phyloP scores from a whole-genome alignment of 306 rosid species.

The Mimosa bimucronata region DNA sequence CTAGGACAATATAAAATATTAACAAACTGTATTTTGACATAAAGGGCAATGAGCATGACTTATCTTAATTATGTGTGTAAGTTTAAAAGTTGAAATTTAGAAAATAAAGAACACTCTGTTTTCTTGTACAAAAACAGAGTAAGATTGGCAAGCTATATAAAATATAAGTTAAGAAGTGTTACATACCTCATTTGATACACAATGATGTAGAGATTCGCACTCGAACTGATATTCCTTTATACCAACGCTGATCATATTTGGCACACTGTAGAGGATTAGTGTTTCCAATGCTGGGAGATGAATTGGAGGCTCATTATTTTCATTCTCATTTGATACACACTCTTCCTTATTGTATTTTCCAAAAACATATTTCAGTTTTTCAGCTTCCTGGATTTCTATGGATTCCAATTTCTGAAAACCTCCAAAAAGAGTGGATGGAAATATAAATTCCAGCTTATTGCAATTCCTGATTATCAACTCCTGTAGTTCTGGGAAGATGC shows the following conservation, averaged over 20 bases:
- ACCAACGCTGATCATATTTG: not conserved
- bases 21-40: no score
- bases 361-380: not conserved
- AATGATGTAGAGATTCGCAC: not conserved
- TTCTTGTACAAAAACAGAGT: not conserved
- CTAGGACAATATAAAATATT: no score
- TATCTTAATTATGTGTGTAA: no score
- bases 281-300: not conserved
- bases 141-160: no score
- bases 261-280: not conserved
- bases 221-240: not conserved
- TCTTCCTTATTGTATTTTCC: not conserved
- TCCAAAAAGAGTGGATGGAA: not conserved
- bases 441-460: not conserved
- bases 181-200: not conserved
- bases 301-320: not conserved
- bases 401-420: not conserved
- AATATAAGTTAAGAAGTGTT: not conserved
- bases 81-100: no score
- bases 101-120: no score
- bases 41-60: no score
- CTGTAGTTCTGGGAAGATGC: not conserved
- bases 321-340: not conserved
- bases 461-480: accelerated
- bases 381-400: accelerated